Conservation (phyloP, 805 yeast genomes). For the Hanseniaspora osmophila region DNA sequence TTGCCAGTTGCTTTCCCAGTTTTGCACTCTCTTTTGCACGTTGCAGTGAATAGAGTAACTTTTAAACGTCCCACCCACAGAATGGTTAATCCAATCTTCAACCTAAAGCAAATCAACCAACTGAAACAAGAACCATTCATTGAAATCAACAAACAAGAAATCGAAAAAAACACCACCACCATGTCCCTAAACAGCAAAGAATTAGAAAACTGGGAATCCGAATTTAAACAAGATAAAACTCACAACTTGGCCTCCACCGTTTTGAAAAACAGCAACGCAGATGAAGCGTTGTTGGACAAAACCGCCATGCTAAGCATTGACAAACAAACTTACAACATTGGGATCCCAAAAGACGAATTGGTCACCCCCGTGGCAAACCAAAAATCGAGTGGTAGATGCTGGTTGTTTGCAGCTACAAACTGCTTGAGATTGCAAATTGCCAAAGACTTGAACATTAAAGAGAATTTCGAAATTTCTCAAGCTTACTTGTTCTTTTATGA, state of each 20-base stretch:
- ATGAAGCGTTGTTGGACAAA: slow-evolving; percentile 19
- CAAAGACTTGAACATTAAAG: slow-evolving; percentile 46
- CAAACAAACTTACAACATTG: slow-evolving; percentile 18
- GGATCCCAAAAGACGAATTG: slow-evolving; percentile 29
- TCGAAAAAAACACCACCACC: background rate
- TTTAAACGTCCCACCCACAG: too few species aligned
- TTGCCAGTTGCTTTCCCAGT: too few species aligned
- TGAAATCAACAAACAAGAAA: too few species aligned
- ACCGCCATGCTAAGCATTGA: slow-evolving; percentile 13
- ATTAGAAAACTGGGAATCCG: slow-evolving; percentile 13
- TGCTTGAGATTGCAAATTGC: slow-evolving; percentile 51
- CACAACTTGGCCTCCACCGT: slow-evolving; percentile 24
- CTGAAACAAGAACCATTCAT: too few species aligned
- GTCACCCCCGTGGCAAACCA: slow-evolving; percentile 56
- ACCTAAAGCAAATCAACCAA: too few species aligned
- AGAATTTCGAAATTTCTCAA: slow-evolving; percentile 57
- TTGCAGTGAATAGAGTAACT: too few species aligned
- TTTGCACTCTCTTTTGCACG: too few species aligned
- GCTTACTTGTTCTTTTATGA: slow-evolving; percentile 73
- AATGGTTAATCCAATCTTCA: too few species aligned
- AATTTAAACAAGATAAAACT: slow-evolving; percentile 16
- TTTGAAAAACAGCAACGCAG: slow-evolving; percentile 23
- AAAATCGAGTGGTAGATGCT: slow-evolving; percentile 67
- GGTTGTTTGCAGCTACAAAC: slow-evolving; percentile 79
- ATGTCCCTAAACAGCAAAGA: background rate